Percentiles rank a stretch among this genome's conserved stretches.
Conservation (phyloP, 2,329 filamentous ascomycete genomes). For the Epichloe aotearoae region DNA sequence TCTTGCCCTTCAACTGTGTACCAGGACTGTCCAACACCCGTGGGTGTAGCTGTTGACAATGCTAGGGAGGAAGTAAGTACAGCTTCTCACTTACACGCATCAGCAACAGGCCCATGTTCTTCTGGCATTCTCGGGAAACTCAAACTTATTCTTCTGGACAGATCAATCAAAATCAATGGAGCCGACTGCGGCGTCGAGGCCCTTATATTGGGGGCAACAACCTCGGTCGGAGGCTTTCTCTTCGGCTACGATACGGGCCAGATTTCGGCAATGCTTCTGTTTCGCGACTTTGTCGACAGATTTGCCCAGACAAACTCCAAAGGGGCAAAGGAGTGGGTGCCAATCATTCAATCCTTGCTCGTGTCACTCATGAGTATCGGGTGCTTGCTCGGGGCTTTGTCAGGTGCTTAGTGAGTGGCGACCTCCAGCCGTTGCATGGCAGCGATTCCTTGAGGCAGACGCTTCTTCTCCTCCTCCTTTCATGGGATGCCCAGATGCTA, state of each 20-base stretch:
- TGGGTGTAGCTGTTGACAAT: not conserved
- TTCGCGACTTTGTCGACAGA: constrained; percentile 39
- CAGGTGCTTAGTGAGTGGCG: constrained; percentile 30
- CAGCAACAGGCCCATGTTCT: not conserved
- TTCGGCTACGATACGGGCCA: constrained; percentile 53
- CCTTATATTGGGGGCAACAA: constrained; percentile 33
- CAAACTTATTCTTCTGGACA: constrained; percentile 6
- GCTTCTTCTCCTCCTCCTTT: not conserved
- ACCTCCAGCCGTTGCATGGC: not conserved
- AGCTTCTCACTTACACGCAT: not conserved
- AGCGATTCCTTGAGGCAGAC: not conserved
- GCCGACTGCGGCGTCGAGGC: constrained; percentile 28
- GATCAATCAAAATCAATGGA: constrained; percentile 29
- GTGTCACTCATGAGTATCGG: constrained; percentile 45
- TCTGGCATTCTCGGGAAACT: not conserved
- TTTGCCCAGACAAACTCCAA: constrained; percentile 34
- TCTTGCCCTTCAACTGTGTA: not conserved
- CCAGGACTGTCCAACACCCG: not conserved
- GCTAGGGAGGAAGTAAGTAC: constrained; percentile 3
- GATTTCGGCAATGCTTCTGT: constrained; percentile 38
- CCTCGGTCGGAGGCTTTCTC: constrained; percentile 47
- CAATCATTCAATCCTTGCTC: constrained; percentile 35
- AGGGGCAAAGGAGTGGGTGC: constrained; percentile 25
- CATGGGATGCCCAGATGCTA: not conserved
- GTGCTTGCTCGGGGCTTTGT: constrained; percentile 39